Evolutionary conservation across 257 asterid species (phyloP), one percentile per base, ranked within the genome.

Genomic region (Nicotiana noctiflora): DNA sequence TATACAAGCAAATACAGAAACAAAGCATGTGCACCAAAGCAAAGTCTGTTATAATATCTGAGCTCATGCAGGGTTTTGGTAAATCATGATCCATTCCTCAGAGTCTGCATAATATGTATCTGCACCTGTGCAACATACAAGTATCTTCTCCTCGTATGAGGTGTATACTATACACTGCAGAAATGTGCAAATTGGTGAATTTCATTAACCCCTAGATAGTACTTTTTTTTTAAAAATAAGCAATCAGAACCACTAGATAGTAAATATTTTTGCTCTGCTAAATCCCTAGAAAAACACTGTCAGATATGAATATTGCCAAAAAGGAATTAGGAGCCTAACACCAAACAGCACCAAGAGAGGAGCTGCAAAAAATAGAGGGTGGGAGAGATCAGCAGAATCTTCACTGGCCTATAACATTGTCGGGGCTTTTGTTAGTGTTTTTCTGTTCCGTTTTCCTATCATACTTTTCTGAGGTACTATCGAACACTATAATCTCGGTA

Each of bases 361-460:
- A 74, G 60, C 78, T 44, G 44, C 78, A 74, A 74, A 72, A 72
- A 74, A 74, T 44, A 21, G 77, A 49, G 4, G 56, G 23, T 74
- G 40, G 57, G 61, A 72, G 78, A 72, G 61, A 23, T 25, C 78
- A 14, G 49, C 78, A 49, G 11, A 74, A 46, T 74, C 78, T 49
- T 74, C 78, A 74, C 78, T 70, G 59, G 59, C 44, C 59, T 19
- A 51, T 21, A 21, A 70, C 77, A 21, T 59, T 21, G 15, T 23
- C 25, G 78, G 61, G 61, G 44, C 78, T 74, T 74, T 19, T 57
- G 81, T 77, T 57, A 31, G 70, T 57, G 15, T 74, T 74, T 23
- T 74, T 29, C 46, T 23, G 78, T 49, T 49, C 40, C 9, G 15
- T 51, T 51, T 51, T 51, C 55, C 55, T 51, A 12, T 51, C 17